phyloP scores from a whole-genome alignment of 352 stramenopile genomes.

The Globisporangium camurandrum region DNA sequence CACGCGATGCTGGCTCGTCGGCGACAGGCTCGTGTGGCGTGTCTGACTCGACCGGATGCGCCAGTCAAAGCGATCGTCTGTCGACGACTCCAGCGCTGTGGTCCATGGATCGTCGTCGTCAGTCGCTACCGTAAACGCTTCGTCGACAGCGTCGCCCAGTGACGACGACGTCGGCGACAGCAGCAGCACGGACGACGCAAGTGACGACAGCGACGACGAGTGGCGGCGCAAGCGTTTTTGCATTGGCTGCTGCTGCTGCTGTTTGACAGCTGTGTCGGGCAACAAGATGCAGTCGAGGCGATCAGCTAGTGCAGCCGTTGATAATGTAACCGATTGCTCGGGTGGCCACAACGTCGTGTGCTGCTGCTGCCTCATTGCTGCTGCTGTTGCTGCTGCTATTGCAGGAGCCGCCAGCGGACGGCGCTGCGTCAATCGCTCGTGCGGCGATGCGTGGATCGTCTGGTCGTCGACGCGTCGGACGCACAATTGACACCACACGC shows the following conservation, averaged over 20 bases:
- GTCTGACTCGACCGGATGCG: too few species aligned
- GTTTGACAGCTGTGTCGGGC: too few species aligned
- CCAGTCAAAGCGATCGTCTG: too few species aligned
- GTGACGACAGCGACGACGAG: conserved; percentile 4
- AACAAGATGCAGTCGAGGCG: conserved; percentile 17
- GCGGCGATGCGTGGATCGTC: conserved; percentile 15
- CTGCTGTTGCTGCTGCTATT: too few species aligned
- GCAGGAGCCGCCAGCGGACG: too few species aligned
- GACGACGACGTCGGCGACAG: not conserved
- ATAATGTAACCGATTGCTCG: too few species aligned
- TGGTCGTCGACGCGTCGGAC: conserved; percentile 29
- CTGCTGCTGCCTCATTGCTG: not conserved
- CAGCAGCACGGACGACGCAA: not conserved
- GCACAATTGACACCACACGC: conserved; percentile 25
- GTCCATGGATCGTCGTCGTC: too few species aligned
- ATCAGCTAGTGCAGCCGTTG: too few species aligned
- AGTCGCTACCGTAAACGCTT: conserved; percentile 11
- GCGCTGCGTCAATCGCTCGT: not conserved
- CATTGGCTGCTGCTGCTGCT: not conserved
- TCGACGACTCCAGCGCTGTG: too few species aligned
- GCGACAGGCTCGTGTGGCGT: too few species aligned
- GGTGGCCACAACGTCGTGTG: too few species aligned
- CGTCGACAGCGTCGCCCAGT: not conserved
- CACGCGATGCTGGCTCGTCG: too few species aligned
- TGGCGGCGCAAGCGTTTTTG: not conserved